Conservation (phyloP, 2,329 filamentous ascomycete genomes). For the Colletotrichum lindemuthianum region DNA sequence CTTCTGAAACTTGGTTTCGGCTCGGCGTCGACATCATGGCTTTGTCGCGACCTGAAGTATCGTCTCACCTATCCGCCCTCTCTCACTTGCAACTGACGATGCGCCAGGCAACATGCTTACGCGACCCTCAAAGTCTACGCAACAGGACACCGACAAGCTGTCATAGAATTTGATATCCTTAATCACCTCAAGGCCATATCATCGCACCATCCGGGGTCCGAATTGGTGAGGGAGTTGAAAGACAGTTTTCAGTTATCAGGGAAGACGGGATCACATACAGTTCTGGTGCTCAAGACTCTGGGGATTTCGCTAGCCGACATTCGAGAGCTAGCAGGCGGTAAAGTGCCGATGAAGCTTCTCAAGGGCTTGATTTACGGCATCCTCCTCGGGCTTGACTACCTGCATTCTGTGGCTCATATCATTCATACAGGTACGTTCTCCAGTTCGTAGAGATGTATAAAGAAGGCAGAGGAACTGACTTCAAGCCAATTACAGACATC, state of each 20-base stretch:
- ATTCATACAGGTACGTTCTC: slow-evolving; percentile 26
- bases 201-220: slow-evolving; percentile 26
- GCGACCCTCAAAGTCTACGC: slow-evolving; percentile 29
- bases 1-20: slow-evolving; percentile 42
- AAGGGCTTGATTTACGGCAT: slow-evolving; percentile 24
- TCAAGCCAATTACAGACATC: slow-evolving; percentile 36
- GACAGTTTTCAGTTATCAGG: slow-evolving; percentile 21
- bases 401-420: slow-evolving; percentile 26
- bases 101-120: slow-evolving; percentile 20
- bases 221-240: slow-evolving; percentile 7
- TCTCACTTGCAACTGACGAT: not conserved
- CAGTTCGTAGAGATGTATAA: not conserved
- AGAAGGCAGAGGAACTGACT: not conserved
- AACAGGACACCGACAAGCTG: slow-evolving; percentile 22
- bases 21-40: slow-evolving; percentile 41
- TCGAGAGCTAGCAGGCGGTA: slow-evolving; percentile 30
- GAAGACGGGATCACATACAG: slow-evolving; percentile 14
- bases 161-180: slow-evolving; percentile 14
- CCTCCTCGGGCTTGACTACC: slow-evolving; percentile 21
- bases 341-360: slow-evolving; percentile 26
- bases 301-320: slow-evolving; percentile 31
- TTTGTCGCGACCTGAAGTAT: slow-evolving; percentile 40
- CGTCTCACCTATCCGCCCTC: not conserved
- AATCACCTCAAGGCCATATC: slow-evolving; percentile 3
- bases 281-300: slow-evolving; percentile 25